Base-by-base conservation (phyloP, 176 grass and related monocot genomes). In the Urochloa ruziziensis region DNA sequence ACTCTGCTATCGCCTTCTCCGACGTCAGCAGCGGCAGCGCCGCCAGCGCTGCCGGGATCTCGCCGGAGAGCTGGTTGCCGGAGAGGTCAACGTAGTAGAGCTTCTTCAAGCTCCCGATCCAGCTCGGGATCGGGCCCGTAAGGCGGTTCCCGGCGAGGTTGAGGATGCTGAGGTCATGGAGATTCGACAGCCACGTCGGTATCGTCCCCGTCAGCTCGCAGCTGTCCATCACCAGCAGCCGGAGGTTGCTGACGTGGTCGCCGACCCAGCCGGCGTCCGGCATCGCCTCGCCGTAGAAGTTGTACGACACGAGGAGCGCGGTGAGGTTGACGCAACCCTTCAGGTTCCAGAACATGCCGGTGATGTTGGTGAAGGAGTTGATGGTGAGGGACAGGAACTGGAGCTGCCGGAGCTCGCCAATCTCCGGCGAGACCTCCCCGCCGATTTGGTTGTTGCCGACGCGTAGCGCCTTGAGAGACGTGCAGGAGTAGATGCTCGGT, bases 81-180 rank as follows among this genome's bases (percentile, higher is more conserved):
- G 90, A 88, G 47, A 92, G 13, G 79, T 92, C 90, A 13, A 92
- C 13, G 52, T 92, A 92, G 68, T 82, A 88, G 3, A 92, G 82
- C 14, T 54, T 85, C 47, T 70, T 80, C 78, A 92, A 59, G 44
- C 19, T 6, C 19, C 86, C 86, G 35, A 92, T 65, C 86, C 86
- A 88, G 23, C 14, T 78, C 21, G 90, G 90, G 60, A 92, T 79
- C 32, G 64, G 57, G 0, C 86, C 90, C 28, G 82, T 85, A 51
- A 92, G 86, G 32, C 35, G 30, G 66, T 92, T 92, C 30, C 34
- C 70, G 17, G 73, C 49, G 57, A 92, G 90, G 25, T 88, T 29
- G 16, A 92, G 30, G 25, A 88, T 12, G 57, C 54, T 85, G 58
- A 92, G 78, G 64, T 67, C 67, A 18, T 77, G 62, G n/a, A 91